These are phyloP conservation scores for Backusella westeae DNA, from an alignment of 192 early-diverging fungal species.

Conservation along the genomic window DNA sequence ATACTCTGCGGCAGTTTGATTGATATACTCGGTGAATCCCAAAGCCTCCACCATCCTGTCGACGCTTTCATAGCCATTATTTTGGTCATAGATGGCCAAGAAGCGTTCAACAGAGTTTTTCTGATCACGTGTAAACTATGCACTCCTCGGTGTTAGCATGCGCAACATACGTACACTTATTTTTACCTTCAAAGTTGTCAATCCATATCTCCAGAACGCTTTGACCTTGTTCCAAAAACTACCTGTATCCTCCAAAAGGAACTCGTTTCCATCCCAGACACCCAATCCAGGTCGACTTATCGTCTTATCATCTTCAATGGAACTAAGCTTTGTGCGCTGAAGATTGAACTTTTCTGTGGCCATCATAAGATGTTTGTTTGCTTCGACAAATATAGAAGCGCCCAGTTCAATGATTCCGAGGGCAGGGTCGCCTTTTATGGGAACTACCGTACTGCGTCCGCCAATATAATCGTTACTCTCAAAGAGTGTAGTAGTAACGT, in stretches of 20 bases:
- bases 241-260: constrained; percentile 50
- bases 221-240: constrained; percentile 42
- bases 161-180: background rate
- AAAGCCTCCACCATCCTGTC: constrained; percentile 24
- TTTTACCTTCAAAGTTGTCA: constrained; percentile 44
- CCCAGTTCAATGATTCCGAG: constrained; percentile 52
- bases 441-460: constrained; percentile 44
- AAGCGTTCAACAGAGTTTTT: constrained; percentile 22
- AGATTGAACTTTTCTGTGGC: constrained; percentile 50
- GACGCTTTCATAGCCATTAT: constrained; percentile 19
- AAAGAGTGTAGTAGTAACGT: constrained; percentile 49
- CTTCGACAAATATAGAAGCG: constrained; percentile 61
- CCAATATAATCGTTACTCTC: constrained; percentile 53
- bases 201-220: constrained; percentile 44
- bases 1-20: constrained; percentile 35
- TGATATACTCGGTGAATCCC: constrained; percentile 23
- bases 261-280: constrained; percentile 50
- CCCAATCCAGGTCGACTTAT: constrained; percentile 23
- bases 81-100: constrained; percentile 34
- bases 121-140: constrained; percentile 2
- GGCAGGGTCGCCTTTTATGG: constrained; percentile 22
- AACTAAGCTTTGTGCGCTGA: constrained; percentile 28
- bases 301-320: constrained; percentile 22
- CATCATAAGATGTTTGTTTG: constrained; percentile 54
- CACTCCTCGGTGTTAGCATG: background rate